A percentile compares a stretch with the other conserved stretches of the same genome.
Evolutionary conservation across 2,329 filamentous ascomycete species (phyloP).

Genomic region (Cladophialophora carrionii): DNA sequence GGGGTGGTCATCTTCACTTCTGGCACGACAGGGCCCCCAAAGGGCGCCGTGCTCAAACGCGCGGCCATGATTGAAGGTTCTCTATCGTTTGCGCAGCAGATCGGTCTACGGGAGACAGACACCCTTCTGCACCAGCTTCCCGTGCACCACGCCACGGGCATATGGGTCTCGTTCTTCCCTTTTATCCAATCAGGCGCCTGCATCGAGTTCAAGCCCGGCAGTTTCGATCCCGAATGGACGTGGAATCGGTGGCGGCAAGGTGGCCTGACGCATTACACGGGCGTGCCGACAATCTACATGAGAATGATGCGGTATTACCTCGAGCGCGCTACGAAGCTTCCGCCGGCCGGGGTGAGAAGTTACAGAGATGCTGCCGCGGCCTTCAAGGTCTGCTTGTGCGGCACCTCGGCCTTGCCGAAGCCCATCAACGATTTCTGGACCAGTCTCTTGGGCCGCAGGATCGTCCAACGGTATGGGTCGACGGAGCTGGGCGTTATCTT

Average conservation of each 20-base stretch:
- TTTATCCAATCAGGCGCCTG: conserved; percentile 47
- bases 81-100: conserved; percentile 35
- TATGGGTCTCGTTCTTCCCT: conserved; percentile 43
- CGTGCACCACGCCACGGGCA: conserved; percentile 42
- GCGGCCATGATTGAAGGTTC: conserved; percentile 39
- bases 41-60: conserved; percentile 37
- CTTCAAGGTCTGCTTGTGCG: conserved; percentile 39
- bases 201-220: conserved; percentile 50
- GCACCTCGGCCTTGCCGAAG: conserved; percentile 54
- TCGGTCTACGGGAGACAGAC: conserved; percentile 40
- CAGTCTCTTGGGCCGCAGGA: conserved; percentile 48
- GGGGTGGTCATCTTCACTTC: conserved; percentile 42
- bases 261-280: conserved; percentile 46
- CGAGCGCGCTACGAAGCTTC: conserved; percentile 33
- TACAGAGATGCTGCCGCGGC: conserved; percentile 50
- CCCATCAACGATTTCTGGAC: conserved; percentile 58
- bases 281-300: conserved; percentile 53
- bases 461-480: conserved; percentile 51
- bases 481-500: conserved; percentile 52
- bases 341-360: conserved; percentile 36
- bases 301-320: conserved; percentile 46
- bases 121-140: conserved; percentile 44
- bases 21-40: conserved; percentile 40
- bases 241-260: conserved; percentile 47
- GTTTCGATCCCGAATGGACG: conserved; percentile 45